Evolutionary conservation across 2,329 filamentous ascomycete genomes (phyloP).

Genomic region (Phaeoacremonium minimum): DNA sequence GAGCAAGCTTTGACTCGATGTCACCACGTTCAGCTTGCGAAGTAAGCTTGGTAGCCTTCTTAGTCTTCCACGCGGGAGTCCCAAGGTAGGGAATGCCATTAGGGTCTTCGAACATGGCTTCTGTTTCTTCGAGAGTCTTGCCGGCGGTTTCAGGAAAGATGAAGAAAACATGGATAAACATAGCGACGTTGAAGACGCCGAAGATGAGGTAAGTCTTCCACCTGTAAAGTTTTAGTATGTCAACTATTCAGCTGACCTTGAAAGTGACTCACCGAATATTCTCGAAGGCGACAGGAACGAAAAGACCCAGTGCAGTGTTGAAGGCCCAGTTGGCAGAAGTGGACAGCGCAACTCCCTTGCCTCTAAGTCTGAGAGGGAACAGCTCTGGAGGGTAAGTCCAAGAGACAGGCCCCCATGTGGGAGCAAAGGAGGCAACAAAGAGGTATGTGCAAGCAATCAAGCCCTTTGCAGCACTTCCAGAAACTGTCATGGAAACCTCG

Average conservation of each 20-base stretch:
- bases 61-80: constrained; percentile 36
- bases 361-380: constrained; percentile 34
- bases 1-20: too few relatives aligned
- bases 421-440: constrained; percentile 50
- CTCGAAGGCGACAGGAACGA: constrained; percentile 29
- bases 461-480: constrained; percentile 45
- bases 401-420: constrained; percentile 36
- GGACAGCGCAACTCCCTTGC: constrained; percentile 27
- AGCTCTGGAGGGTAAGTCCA: constrained; percentile 45
- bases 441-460: constrained; percentile 64
- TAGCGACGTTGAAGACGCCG: constrained; percentile 25
- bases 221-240: too few relatives aligned
- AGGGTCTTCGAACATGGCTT: constrained; percentile 26
- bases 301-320: constrained; percentile 33
- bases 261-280: too few relatives aligned
- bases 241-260: too few relatives aligned
- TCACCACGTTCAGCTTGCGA: too few relatives aligned
- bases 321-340: constrained; percentile 33
- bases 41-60: too few relatives aligned
- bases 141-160: constrained; percentile 28
- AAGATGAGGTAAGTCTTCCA: constrained; percentile 30
- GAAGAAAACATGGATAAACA: constrained; percentile 26
- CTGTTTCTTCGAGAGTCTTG: constrained; percentile 27
- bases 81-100: constrained; percentile 30
- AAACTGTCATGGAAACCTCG: constrained; percentile 44